Percentiles rank a stretch among this genome's conserved stretches.
phyloP scores from a whole-genome alignment of 352 stramenopile species.

The Globisporangium paroecandrum region DNA sequence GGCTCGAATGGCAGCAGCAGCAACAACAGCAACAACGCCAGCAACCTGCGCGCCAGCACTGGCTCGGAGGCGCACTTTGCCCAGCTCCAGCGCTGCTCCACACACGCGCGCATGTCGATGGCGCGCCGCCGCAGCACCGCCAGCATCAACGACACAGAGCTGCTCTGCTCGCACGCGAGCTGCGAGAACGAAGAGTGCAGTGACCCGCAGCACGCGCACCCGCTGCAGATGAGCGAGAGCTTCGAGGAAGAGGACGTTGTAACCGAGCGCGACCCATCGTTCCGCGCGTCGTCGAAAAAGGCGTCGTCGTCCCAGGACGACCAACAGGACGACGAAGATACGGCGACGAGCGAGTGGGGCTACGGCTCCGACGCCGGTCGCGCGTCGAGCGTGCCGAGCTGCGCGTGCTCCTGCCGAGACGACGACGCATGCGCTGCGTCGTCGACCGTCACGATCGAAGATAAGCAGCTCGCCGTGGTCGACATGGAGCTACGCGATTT shows the following conservation, averaged over 20 bases:
- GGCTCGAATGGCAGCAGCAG: slow-evolving; percentile 1
- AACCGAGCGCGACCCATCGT: slow-evolving; percentile 13
- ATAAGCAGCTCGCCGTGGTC: slow-evolving; percentile 63
- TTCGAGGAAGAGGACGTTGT: slow-evolving; percentile 15
- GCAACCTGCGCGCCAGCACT: slow-evolving; percentile 12
- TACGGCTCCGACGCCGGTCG: slow-evolving; percentile 34
- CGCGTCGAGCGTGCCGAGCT: slow-evolving; percentile 40
- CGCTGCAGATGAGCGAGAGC: slow-evolving; percentile 12
- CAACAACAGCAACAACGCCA: slow-evolving; percentile 3
- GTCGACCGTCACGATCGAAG: slow-evolving; percentile 52
- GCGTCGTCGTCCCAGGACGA: slow-evolving; percentile 24
- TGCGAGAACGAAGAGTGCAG: slow-evolving; percentile 20
- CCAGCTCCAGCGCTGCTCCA: slow-evolving; percentile 33
- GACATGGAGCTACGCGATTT: slow-evolving; percentile 63
- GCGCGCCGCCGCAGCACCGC: slow-evolving; percentile 31
- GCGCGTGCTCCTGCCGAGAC: slow-evolving; percentile 39
- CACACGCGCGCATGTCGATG: slow-evolving; percentile 34
- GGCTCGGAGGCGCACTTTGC: slow-evolving; percentile 14
- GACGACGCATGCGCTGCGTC: slow-evolving; percentile 40
- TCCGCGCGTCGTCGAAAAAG: slow-evolving; percentile 34
- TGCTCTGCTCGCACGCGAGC: slow-evolving; percentile 10
- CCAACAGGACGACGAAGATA: slow-evolving; percentile 34
- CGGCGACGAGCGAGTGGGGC: slow-evolving; percentile 32
- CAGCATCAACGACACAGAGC: slow-evolving; percentile 25
- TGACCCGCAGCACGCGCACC: slow-evolving; percentile 16